phyloP scores from a whole-genome alignment of 2,329 filamentous ascomycete species.

The Penicillium psychrosexuale region DNA sequence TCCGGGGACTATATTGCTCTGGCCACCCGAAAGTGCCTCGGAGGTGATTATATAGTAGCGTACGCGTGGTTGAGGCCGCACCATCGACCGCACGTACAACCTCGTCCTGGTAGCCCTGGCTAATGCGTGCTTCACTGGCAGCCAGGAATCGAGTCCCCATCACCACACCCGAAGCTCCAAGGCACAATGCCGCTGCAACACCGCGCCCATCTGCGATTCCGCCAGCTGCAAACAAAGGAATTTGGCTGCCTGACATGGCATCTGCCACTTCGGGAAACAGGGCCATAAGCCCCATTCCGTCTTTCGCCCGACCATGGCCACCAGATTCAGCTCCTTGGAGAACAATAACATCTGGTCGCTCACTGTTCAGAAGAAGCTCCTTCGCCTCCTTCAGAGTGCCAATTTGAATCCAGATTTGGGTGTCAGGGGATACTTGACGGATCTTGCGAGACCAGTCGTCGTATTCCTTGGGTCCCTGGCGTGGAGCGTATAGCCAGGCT shows the following conservation, averaged over 20 bases:
- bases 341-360: conserved; percentile 52
- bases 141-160: conserved; percentile 66
- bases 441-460: conserved; percentile 47
- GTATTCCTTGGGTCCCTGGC: conserved; percentile 32
- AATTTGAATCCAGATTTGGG: conserved; percentile 56
- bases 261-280: conserved; percentile 54
- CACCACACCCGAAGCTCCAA: conserved; percentile 55
- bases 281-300: conserved; percentile 50
- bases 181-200: conserved; percentile 48
- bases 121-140: conserved; percentile 49
- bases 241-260: conserved; percentile 32
- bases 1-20: conserved; percentile 56
- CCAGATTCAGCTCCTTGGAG: conserved; percentile 56
- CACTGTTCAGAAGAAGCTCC: conserved; percentile 35
- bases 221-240: conserved; percentile 52
- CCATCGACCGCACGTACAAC: conserved; percentile 53
- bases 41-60: conserved; percentile 54
- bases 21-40: conserved; percentile 61
- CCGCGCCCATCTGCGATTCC: conserved; percentile 55
- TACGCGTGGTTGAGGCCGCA: conserved; percentile 50
- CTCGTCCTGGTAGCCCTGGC: conserved; percentile 52
- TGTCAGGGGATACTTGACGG: conserved; percentile 41
- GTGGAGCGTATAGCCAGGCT: conserved; percentile 44
- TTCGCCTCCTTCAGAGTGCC: conserved; percentile 52
- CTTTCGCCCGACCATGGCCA: conserved; percentile 50